Evolutionary conservation across 495 filamentous ascomycete genomes (phyloP), one percentile per base, ranked within the genome.

Genomic region (Tuber aestivum): DNA sequence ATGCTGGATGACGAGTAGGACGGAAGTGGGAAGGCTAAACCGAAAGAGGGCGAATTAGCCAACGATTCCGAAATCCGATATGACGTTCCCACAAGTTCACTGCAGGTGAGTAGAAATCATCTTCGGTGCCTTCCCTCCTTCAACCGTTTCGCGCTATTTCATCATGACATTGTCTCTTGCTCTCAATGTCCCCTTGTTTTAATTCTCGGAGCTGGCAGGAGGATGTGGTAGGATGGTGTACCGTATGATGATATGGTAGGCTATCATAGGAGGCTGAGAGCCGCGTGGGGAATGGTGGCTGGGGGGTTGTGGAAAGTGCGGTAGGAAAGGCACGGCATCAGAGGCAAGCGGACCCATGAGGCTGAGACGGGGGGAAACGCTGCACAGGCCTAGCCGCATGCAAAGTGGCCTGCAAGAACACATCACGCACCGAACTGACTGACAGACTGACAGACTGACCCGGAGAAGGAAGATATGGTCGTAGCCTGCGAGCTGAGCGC

Each of bases 251-350:
- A n/a, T 23, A 50, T n/a, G 45, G 21, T 50, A 50, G 45, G n/a
- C n/a, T 35, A 27, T 27, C 48, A n/a, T 14, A 74, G 41, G 78
- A 79, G 78, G 78, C 78, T 79, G 78, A 79, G 78, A 79, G 72
- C 70, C 78, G 78, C 78, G 78, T 79, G 77, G 76, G 56, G 35
- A 14, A 35, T 35, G 27, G 56, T 65, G 56, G 56, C 56, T 65
- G 14, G 56, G n/a, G 50, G 56, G 27, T 65, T 35, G 12, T 65
- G 56, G 10, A 35, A 65, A 65, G 12, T 1, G n/a, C n/a, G n/a
- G n/a, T n/a, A n/a, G n/a, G n/a, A n/a, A n/a, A 65, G 27, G 32
- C 32, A 65, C 16, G 56, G 56, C 35, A 40, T 40, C 38, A 40
- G 38, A 35, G 56, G 27, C 56, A 65, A 65, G 56, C 56, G 3